phyloP scores from a whole-genome alignment of 2,329 filamentous ascomycete genomes.

The Helotiales sp. region DNA sequence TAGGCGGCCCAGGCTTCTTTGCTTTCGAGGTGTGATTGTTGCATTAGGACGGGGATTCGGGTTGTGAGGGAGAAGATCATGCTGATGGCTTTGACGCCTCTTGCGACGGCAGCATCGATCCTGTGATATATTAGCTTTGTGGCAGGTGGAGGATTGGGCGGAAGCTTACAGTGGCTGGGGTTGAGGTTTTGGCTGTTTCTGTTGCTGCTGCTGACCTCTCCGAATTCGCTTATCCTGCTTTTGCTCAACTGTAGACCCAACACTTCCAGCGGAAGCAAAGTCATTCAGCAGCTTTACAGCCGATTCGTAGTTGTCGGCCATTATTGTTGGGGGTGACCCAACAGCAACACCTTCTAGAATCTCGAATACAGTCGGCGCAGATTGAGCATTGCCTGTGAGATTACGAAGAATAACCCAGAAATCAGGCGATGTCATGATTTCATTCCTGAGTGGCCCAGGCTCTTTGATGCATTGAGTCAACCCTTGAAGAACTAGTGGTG shows the following conservation, averaged over 20 bases:
- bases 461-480: slow-evolving; percentile 80
- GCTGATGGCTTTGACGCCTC: slow-evolving; percentile 80
- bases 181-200: slow-evolving; percentile 49
- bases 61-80: slow-evolving; percentile 82
- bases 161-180: slow-evolving; percentile 59
- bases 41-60: slow-evolving; percentile 84
- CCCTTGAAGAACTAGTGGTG: slow-evolving; percentile 77
- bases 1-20: slow-evolving; percentile 96
- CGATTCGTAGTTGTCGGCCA: slow-evolving; percentile 94
- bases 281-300: slow-evolving; percentile 84
- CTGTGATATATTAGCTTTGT: slow-evolving; percentile 46
- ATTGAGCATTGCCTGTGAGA: slow-evolving; percentile 70
- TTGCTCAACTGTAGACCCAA: slow-evolving; percentile 73
- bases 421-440: slow-evolving; percentile 94
- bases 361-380: slow-evolving; percentile 79
- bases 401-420: slow-evolving; percentile 92
- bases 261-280: slow-evolving; percentile 82
- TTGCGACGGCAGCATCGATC: slow-evolving; percentile 73
- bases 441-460: slow-evolving; percentile 78
- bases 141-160: background rate
- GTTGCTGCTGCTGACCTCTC: slow-evolving; percentile 50
- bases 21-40: slow-evolving; percentile 89
- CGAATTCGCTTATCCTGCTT: slow-evolving; percentile 61
- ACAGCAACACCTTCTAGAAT: slow-evolving; percentile 81
- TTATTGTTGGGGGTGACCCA: slow-evolving; percentile 77